These are phyloP conservation scores for Chaetomium tenue DNA, from an alignment of 495 filamentous ascomycete species.

Conservation along the genomic window DNA sequence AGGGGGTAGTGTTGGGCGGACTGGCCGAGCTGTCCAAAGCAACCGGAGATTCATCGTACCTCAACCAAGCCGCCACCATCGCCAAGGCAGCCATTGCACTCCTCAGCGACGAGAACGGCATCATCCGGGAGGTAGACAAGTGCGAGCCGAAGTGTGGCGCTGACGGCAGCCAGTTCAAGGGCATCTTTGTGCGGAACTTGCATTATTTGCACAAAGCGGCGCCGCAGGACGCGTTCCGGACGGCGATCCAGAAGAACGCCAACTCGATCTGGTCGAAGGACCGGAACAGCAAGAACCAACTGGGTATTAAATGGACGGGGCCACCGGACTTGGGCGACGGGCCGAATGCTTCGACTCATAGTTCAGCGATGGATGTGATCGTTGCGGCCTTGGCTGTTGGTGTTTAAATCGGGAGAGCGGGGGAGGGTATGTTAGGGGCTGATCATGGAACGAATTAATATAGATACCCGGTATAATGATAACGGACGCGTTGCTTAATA, in stretches of 20 bases:
- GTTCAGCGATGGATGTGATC: constrained; percentile 65
- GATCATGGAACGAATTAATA: neutral
- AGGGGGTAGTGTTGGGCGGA: constrained; percentile 72
- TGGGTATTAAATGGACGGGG: constrained; percentile 61
- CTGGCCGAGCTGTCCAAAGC: constrained; percentile 65
- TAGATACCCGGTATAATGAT: neutral
- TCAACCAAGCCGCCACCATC: constrained; percentile 59
- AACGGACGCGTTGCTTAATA: neutral
- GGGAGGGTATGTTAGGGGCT: neutral
- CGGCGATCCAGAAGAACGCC: constrained; percentile 60
- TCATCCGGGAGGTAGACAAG: constrained; percentile 57
- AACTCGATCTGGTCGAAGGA: constrained; percentile 66
- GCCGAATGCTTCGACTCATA: constrained; percentile 54
- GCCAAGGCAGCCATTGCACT: constrained; percentile 61
- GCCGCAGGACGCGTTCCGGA: constrained; percentile 50
- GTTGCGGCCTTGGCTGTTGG: constrained; percentile 58
- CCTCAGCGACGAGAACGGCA: constrained; percentile 56
- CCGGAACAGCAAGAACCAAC: constrained; percentile 49
- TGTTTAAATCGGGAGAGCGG: neutral
- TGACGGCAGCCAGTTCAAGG: constrained; percentile 73
- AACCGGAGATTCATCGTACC: constrained; percentile 50
- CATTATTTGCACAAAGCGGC: constrained; percentile 53
- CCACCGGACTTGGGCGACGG: constrained; percentile 51
- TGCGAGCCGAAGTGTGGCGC: constrained; percentile 64
- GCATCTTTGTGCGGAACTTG: constrained; percentile 72